Evolutionary conservation across 495 filamentous ascomycete genomes (phyloP).

Genomic region (Gamarada debralockiae): DNA sequence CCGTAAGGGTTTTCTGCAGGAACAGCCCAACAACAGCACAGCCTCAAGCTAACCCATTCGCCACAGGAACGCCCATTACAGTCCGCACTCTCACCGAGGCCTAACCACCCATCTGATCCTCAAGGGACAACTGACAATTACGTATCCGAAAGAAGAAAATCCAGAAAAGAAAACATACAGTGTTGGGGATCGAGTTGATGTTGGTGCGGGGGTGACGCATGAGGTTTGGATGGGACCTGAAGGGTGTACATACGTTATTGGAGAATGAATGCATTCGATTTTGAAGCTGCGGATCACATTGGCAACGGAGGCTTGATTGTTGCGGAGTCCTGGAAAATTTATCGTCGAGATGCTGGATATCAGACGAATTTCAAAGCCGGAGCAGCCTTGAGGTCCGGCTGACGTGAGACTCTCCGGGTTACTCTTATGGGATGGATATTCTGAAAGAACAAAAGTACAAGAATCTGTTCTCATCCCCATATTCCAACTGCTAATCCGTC

Average conservation of each 20-base stretch:
- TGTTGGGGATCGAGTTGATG: constrained; percentile 68
- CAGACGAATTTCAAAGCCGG: too few species aligned
- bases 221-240: constrained; percentile 80
- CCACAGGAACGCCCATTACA: constrained; percentile 64
- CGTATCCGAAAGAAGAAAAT: constrained; percentile 63
- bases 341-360: too few species aligned
- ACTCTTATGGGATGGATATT: too few species aligned
- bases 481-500: too few species aligned
- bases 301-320: too few species aligned
- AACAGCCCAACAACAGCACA: not conserved
- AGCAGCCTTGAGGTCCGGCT: too few species aligned
- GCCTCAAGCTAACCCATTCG: constrained; percentile 16
- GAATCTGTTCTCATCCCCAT: too few species aligned
- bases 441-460: too few species aligned
- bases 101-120: constrained; percentile 78
- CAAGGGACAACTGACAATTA: constrained; percentile 64
- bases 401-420: too few species aligned
- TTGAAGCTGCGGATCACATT: too few species aligned
- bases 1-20: constrained; percentile 49
- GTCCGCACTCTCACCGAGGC: constrained; percentile 65
- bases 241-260: constrained; percentile 85
- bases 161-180: constrained; percentile 64
- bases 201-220: constrained; percentile 65
- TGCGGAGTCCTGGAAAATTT: too few species aligned
- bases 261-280: constrained; percentile 52